Evolutionary conservation across 1,284 basidiomycete species (phyloP).

Genomic region (Testicularia cyperi): DNA sequence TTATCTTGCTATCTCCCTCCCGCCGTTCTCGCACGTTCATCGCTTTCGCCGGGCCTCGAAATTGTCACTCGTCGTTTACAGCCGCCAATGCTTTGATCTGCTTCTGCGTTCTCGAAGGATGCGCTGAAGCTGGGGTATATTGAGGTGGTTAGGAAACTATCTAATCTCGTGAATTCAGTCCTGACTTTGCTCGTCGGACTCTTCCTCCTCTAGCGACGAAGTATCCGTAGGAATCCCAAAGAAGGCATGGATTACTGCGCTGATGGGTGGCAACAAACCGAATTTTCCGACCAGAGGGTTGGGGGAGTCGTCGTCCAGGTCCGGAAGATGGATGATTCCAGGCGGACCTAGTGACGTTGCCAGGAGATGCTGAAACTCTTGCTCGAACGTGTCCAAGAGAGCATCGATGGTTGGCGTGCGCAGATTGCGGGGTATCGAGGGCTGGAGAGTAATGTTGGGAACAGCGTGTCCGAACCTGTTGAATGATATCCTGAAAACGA

Average conservation of each 20-base stretch:
- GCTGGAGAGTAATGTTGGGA: conserved; percentile 1
- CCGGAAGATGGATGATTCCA: conserved; percentile 7
- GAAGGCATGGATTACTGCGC: conserved; percentile 15
- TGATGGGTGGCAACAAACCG: conserved; percentile 5
- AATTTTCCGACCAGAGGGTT: conserved; percentile 7
- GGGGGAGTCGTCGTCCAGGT: conserved; percentile 3
- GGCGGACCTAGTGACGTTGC: conserved; percentile 3
- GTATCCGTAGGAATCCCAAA: conserved; percentile 2
- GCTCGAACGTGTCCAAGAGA: conserved; percentile 3
- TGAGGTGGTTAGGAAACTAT: too few species aligned
- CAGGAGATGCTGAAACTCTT: conserved; percentile 12
- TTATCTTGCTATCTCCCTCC: too few species aligned
- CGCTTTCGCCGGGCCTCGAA: too few species aligned
- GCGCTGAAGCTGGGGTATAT: too few species aligned
- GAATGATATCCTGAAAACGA: conserved; percentile 10
- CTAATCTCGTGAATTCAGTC: not conserved
- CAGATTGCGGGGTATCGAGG: conserved; percentile 1
- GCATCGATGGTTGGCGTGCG: not conserved
- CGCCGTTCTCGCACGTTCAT: too few species aligned
- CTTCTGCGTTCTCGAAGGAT: too few species aligned
- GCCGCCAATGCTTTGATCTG: too few species aligned
- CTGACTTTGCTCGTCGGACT: not conserved
- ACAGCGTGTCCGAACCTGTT: conserved; percentile 23
- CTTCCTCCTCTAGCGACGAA: not conserved
- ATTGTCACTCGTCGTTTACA: too few species aligned